A percentile compares a stretch with the other conserved stretches of the same genome.
Evolutionary conservation across 768 basidiomycete genomes (phyloP).

Genomic region (Dacryopinax spathularia): DNA sequence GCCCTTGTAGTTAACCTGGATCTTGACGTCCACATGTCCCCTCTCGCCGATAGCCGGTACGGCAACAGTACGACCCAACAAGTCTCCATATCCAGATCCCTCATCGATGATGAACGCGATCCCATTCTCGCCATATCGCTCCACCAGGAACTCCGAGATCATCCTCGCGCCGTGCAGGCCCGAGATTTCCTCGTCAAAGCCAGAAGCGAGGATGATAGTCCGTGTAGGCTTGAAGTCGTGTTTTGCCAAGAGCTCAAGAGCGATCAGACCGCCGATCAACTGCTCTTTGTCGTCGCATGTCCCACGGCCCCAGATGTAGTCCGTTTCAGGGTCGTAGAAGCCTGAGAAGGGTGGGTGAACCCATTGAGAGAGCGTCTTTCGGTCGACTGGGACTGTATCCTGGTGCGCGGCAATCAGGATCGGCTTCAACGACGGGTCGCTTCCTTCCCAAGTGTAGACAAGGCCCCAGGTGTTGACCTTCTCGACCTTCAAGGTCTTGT

Average conservation of each 20-base stretch:
- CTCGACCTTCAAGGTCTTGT: constrained; percentile 41
- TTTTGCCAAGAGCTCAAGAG: constrained; percentile 51
- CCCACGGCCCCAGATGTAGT: constrained; percentile 64
- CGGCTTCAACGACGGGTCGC: constrained; percentile 48
- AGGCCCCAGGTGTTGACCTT: constrained; percentile 66
- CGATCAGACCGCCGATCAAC: constrained; percentile 19
- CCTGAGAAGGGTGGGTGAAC: constrained; percentile 48
- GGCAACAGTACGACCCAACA: constrained; percentile 42
- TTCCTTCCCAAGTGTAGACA: constrained; percentile 59
- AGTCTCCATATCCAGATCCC: constrained; percentile 40
- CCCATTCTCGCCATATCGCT: constrained; percentile 52
- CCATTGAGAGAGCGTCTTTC: neutral
- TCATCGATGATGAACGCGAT: constrained; percentile 79
- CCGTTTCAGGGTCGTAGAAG: constrained; percentile 42
- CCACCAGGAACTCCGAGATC: constrained; percentile 34
- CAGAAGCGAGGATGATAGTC: constrained; percentile 42
- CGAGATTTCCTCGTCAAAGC: constrained; percentile 64
- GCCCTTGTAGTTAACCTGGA: constrained; percentile 56
- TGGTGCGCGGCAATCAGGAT: constrained; percentile 55
- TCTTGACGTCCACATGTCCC: constrained; percentile 46
- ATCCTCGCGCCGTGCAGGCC: constrained; percentile 35
- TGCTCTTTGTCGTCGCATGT: constrained; percentile 51
- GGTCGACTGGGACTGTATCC: constrained; percentile 9
- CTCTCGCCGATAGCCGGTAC: constrained; percentile 57
- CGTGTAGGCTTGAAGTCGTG: constrained; percentile 51